Conservation (phyloP, 495 filamentous ascomycete species). For the Penicillium silybi region DNA sequence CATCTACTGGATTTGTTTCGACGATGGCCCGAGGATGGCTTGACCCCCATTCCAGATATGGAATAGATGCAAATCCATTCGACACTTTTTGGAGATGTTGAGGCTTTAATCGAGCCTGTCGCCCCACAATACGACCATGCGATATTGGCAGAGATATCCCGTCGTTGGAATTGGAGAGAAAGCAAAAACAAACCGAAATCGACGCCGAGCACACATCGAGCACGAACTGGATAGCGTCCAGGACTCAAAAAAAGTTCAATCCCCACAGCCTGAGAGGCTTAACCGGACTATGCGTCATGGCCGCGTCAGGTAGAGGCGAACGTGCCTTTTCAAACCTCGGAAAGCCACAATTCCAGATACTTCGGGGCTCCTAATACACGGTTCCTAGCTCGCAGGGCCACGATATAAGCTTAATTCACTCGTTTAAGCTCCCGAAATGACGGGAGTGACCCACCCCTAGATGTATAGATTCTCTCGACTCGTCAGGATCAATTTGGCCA, state of each 20-base stretch:
- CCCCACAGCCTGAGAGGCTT: too few species aligned
- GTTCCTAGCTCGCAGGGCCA: background rate
- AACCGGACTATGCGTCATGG: background rate
- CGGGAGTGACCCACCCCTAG: background rate
- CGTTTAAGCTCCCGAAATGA: background rate
- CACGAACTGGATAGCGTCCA: too few species aligned
- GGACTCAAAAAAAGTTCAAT: too few species aligned
- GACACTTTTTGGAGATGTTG: background rate
- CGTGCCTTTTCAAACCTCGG: background rate
- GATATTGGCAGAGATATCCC: background rate
- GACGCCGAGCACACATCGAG: background rate
- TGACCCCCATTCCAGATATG: background rate
- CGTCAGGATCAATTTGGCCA: background rate
- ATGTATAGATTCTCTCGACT: background rate
- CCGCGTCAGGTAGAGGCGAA: background rate
- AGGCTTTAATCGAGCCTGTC: background rate
- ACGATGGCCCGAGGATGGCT: constrained; percentile 24
- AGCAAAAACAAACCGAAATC: background rate
- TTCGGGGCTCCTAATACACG: background rate
- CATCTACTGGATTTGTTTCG: constrained; percentile 30
- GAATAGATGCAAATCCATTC: background rate
- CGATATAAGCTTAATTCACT: background rate
- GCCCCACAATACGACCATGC: background rate
- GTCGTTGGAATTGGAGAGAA: background rate
- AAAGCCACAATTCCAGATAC: background rate